These are phyloP conservation scores for Phytophthora crassamura DNA, from an alignment of 352 stramenopile species.

Conservation along the genomic window DNA sequence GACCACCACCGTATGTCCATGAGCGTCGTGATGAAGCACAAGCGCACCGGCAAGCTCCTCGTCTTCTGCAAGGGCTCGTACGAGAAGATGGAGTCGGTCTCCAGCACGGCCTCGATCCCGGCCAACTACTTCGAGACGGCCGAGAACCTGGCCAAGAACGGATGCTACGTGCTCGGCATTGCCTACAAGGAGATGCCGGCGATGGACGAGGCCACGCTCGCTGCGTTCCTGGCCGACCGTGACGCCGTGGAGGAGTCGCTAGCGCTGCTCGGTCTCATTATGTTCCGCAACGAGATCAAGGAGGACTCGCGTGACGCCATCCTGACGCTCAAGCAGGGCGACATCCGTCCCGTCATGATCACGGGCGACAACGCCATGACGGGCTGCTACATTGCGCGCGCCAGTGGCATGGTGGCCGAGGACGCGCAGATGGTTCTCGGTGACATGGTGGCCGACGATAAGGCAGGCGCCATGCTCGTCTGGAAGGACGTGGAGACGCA, in stretches of 20 bases:
- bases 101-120: conserved; percentile 57
- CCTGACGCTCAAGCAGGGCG: conserved; percentile 74
- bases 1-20: conserved; percentile 93
- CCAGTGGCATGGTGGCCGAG: conserved; percentile 65
- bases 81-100: conserved; percentile 83
- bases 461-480: conserved; percentile 45
- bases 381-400: conserved; percentile 77
- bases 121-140: conserved; percentile 71
- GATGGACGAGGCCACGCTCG: conserved; percentile 41
- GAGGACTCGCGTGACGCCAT: conserved; percentile 84
- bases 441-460: conserved; percentile 57
- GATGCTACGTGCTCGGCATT: conserved; percentile 91
- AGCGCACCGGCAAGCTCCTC: conserved; percentile 54
- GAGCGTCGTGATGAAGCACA: conserved; percentile 86
- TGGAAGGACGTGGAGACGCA: conserved; percentile 76
- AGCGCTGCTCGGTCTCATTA: conserved; percentile 82
- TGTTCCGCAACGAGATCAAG: conserved; percentile 92
- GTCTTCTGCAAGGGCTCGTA: conserved; percentile 93
- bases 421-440: conserved; percentile 62
- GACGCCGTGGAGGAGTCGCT: conserved; percentile 82
- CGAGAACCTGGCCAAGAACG: conserved; percentile 71
- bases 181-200: conserved; percentile 64
- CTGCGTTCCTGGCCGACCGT: conserved; percentile 59
- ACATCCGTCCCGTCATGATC: conserved; percentile 87
- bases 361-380: conserved; percentile 89